Percentiles rank a stretch among this genome's conserved stretches.
Conservation (phyloP, 176 grass and related monocot genomes). For the Areca catechu region DNA sequence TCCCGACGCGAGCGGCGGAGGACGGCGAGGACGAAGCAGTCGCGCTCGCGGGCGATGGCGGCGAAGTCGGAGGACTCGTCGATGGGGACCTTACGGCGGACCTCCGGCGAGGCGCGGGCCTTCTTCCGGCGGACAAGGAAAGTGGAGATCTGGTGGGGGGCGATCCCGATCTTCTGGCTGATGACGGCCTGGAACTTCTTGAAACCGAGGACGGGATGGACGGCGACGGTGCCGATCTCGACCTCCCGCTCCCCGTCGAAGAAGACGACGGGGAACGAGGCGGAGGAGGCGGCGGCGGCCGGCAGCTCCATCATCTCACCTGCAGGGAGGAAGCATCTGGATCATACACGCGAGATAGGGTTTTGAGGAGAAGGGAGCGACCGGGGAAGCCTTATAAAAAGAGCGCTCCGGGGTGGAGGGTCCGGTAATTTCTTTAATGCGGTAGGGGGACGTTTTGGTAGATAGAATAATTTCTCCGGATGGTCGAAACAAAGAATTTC, state of each 20-base stretch:
- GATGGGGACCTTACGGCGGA: constrained; percentile 39
- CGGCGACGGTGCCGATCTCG: no score
- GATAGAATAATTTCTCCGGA: no score
- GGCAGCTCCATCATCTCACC: no score
- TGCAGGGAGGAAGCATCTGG: no score
- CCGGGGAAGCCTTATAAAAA: constrained; percentile 18
- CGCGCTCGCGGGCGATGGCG: constrained; percentile 46
- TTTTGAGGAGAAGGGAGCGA: not conserved
- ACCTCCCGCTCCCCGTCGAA: no score
- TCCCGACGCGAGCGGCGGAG: constrained; percentile 45
- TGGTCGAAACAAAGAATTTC: no score
- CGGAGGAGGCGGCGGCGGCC: no score
- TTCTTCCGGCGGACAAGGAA: constrained; percentile 36
- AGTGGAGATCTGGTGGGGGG: constrained; percentile 55
- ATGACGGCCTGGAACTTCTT: constrained; percentile 46
- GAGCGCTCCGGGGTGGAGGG: not conserved
- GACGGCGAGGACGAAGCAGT: constrained; percentile 47
- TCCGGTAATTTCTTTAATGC: not conserved
- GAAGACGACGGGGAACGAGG: no score
- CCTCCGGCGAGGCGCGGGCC: constrained; percentile 6
- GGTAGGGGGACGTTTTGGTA: not conserved
- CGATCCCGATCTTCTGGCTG: constrained; percentile 39
- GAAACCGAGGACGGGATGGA: no score
- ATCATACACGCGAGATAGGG: not conserved
- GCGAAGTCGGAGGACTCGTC: constrained; percentile 50